phyloP scores from a whole-genome alignment of 768 basidiomycete species.

The Phylloporus sp. region DNA sequence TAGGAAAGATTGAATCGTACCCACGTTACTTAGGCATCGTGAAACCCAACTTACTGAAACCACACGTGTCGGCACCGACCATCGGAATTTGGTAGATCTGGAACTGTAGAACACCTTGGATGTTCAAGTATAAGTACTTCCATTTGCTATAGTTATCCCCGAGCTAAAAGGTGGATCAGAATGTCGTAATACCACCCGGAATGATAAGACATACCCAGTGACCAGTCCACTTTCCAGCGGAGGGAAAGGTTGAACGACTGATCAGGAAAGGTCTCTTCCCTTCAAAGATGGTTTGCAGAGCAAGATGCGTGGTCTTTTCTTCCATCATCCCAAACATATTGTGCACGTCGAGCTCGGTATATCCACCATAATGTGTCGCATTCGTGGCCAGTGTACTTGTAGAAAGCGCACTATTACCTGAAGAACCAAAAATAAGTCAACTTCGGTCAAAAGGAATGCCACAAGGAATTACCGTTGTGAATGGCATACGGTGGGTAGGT shows the following conservation, averaged over 20 bases:
- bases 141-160: slow-evolving; percentile 78
- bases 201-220: slow-evolving; percentile 50
- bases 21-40: neutral
- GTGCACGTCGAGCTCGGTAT: slow-evolving; percentile 63
- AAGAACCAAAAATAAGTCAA: neutral
- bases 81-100: slow-evolving; percentile 82
- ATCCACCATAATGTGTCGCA: slow-evolving; percentile 62
- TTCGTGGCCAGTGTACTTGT: slow-evolving; percentile 62
- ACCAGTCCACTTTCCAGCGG: slow-evolving; percentile 65
- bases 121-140: slow-evolving; percentile 65
- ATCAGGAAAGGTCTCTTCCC: slow-evolving; percentile 70
- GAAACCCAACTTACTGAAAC: slow-evolving; percentile 23
- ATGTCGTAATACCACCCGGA: neutral
- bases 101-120: slow-evolving; percentile 79
- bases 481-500: slow-evolving; percentile 65
- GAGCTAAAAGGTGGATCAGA: slow-evolving; percentile 37
- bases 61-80: slow-evolving; percentile 70
- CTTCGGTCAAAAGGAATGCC: neutral
- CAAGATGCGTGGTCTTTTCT: slow-evolving; percentile 60
- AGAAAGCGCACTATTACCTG: slow-evolving; percentile 53
- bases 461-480: slow-evolving; percentile 53
- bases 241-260: slow-evolving; percentile 65
- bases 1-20: slow-evolving; percentile 5
- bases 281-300: slow-evolving; percentile 49
- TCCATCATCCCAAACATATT: slow-evolving; percentile 74